Conservation (phyloP, 495 filamentous ascomycete species). For the Pyrenula massariospora region DNA sequence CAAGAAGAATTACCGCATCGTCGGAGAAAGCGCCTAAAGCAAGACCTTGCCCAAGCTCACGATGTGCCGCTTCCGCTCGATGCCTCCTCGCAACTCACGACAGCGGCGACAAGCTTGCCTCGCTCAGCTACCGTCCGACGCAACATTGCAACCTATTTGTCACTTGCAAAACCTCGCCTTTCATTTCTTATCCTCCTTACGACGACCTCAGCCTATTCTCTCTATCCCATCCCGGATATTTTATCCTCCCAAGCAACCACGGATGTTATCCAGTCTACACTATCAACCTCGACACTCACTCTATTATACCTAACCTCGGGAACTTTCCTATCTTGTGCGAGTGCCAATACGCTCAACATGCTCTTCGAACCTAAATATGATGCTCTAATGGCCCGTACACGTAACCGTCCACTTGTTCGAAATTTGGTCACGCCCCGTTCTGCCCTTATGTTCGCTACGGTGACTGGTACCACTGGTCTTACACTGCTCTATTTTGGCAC, state of each 20-base stretch:
- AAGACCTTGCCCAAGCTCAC: conserved; percentile 13
- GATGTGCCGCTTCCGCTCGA: conserved; percentile 55
- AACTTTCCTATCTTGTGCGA: conserved; percentile 73
- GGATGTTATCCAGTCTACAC: conserved; percentile 57
- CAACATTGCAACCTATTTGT: conserved; percentile 70
- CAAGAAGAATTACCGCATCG: conserved; percentile 34
- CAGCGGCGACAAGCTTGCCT: conserved; percentile 53
- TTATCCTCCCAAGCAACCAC: conserved; percentile 41
- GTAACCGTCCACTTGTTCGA: conserved; percentile 79
- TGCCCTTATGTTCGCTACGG: conserved; percentile 70
- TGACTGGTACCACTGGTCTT: conserved; percentile 54
- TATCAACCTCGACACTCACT: conserved; percentile 79
- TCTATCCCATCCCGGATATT: conserved; percentile 78
- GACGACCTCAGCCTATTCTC: conserved; percentile 80
- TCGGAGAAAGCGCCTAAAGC: conserved; percentile 38
- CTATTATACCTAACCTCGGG: conserved; percentile 85
- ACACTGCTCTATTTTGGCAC: conserved; percentile 72
- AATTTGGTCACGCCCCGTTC: conserved; percentile 61
- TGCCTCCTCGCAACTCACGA: conserved; percentile 71
- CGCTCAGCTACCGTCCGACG: conserved; percentile 60
- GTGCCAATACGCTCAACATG: conserved; percentile 95
- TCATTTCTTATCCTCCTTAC: conserved; percentile 86
- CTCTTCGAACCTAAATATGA: conserved; percentile 85
- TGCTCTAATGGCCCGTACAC: conserved; percentile 81
- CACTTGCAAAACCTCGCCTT: conserved; percentile 87